Evolutionary conservation across 1,284 basidiomycete species (phyloP), one percentile per base, ranked within the genome.

Genomic region (Leucoagaricus sp.): DNA sequence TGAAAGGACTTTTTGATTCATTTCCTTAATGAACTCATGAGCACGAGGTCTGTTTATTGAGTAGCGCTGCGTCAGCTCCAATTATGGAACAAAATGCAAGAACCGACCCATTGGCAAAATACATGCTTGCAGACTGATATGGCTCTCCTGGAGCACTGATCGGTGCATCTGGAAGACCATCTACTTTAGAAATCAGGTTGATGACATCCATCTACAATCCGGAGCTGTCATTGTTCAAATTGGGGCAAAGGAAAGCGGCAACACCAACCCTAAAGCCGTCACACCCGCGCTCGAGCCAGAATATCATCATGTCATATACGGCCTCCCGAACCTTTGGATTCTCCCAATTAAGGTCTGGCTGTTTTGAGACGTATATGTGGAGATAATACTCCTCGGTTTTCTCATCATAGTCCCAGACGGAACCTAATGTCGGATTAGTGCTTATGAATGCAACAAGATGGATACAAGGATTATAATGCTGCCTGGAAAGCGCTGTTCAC

Each of bases 341-440:
- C 42, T 87, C 84, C 89, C 89, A 93, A 69, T 93, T 91, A 31
- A 91, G 71, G 68, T 93, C 91, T 0, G 90, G 91, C 72, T 92
- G 91, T 61, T 86, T 81, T 10, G 75, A 66, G 61, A 85, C 78
- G 69, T 85, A 93, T 7, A 91, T 66, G 69, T 91, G 89, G 47
- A 91, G 80, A 67, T 91, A 91, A 64, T 86, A 93, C 70, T 90
- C 86, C 58, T 85, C 76, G 0, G 87, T 88, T 23, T 67, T 66
- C 59, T 85, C 82, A 68, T 89, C 86, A 65, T 83, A 89, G 23
- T 85, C 80, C 91, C 91, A 93, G 3, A 84, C 86, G 1, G 83
- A 81, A 23, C 87, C 89, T 85, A 54, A 15, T n/a, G 19, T n/a
- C n/a, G 12, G 17, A 25, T 34, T 6, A 15, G 33, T 45, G 4